Percentiles rank a stretch among this genome's conserved stretches.
phyloP scores from a whole-genome alignment of 2,329 filamentous ascomycete genomes.

The Neonectria ditissima region DNA sequence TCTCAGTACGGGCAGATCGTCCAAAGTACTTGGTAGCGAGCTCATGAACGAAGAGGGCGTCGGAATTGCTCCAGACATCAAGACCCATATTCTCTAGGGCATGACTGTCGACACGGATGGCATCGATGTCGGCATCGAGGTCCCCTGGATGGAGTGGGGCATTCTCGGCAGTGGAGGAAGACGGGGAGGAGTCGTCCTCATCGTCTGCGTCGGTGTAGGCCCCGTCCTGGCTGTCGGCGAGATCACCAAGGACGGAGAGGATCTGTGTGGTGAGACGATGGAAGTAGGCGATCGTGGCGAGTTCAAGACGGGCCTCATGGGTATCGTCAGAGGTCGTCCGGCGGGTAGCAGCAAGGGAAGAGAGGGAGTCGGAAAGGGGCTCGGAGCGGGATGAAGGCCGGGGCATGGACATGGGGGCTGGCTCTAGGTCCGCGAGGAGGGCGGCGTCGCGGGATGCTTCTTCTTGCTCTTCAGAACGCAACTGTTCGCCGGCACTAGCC shows the following conservation, averaged over 20 bases:
- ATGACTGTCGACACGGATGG: slow-evolving; percentile 70
- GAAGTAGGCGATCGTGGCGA: slow-evolving; percentile 83
- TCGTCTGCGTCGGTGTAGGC: slow-evolving; percentile 50
- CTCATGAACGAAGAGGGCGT: slow-evolving; percentile 76
- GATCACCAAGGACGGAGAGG: slow-evolving; percentile 70
- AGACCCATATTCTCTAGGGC: slow-evolving; percentile 79
- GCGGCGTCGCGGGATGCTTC: slow-evolving; percentile 66
- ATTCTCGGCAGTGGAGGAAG: slow-evolving; percentile 43
- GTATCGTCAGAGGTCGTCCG: slow-evolving; percentile 49
- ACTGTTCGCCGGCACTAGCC: slow-evolving; percentile 83
- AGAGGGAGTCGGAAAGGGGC: slow-evolving; percentile 57
- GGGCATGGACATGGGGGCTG: slow-evolving; percentile 50
- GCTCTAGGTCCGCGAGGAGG: slow-evolving; percentile 65
- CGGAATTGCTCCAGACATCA: slow-evolving; percentile 79
- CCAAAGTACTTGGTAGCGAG: slow-evolving; percentile 75
- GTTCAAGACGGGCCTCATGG: slow-evolving; percentile 67
- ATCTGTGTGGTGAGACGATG: slow-evolving; percentile 78
- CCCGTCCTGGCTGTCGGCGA: slow-evolving; percentile 65
- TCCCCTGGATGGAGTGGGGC: slow-evolving; percentile 42
- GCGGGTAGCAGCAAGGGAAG: slow-evolving; percentile 55
- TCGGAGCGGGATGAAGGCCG: slow-evolving; percentile 48
- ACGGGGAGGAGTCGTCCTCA: slow-evolving; percentile 51
- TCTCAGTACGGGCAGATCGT: slow-evolving; percentile 71
- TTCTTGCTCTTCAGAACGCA: slow-evolving; percentile 70
- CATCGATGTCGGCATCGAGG: slow-evolving; percentile 48